A percentile compares a stretch with the other conserved stretches of the same genome.
Conservation (phyloP, 192 early-diverging fungal genomes). For the Coemansia sp. region DNA sequence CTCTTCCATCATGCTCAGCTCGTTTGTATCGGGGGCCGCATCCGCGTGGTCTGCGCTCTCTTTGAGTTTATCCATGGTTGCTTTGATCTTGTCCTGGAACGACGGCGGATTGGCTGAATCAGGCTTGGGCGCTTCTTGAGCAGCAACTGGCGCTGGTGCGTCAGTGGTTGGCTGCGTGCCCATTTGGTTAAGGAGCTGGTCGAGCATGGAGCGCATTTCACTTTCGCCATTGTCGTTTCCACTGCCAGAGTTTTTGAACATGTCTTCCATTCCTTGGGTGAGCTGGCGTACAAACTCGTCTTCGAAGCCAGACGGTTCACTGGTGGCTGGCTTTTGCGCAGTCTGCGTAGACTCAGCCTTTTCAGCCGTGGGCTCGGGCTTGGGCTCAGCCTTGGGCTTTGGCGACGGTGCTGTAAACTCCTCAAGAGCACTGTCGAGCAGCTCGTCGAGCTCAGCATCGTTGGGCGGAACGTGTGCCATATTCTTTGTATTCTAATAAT, state of each 20-base stretch:
- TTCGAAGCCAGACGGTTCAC: constrained; percentile 48
- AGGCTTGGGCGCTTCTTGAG: neutral
- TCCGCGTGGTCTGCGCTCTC: constrained; percentile 83
- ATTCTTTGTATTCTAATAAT: neutral
- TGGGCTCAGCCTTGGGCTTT: constrained; percentile 42
- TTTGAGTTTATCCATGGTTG: constrained; percentile 88
- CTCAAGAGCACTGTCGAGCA: constrained; percentile 76
- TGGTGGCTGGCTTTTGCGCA: constrained; percentile 23
- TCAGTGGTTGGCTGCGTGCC: constrained; percentile 26
- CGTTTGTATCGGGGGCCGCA: constrained; percentile 57
- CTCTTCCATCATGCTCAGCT: constrained; percentile 82
- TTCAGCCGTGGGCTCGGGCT: constrained; percentile 7
- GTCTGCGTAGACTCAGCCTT: constrained; percentile 10
- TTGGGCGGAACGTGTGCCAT: constrained; percentile 48
- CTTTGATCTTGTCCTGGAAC: constrained; percentile 87
- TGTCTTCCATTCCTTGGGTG: constrained; percentile 75
- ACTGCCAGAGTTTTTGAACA: constrained; percentile 42
- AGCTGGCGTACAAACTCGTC: constrained; percentile 76
- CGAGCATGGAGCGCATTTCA: constrained; percentile 74
- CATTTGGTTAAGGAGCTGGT: constrained; percentile 68
- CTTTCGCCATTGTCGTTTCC: constrained; percentile 28
- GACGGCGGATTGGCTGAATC: constrained; percentile 22
- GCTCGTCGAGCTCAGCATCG: constrained; percentile 67
- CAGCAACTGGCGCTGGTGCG: neutral
- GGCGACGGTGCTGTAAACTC: constrained; percentile 58